Evolutionary conservation across 768 basidiomycete species (phyloP), one percentile per base, ranked within the genome.

Genomic region (Lepiota venenata): DNA sequence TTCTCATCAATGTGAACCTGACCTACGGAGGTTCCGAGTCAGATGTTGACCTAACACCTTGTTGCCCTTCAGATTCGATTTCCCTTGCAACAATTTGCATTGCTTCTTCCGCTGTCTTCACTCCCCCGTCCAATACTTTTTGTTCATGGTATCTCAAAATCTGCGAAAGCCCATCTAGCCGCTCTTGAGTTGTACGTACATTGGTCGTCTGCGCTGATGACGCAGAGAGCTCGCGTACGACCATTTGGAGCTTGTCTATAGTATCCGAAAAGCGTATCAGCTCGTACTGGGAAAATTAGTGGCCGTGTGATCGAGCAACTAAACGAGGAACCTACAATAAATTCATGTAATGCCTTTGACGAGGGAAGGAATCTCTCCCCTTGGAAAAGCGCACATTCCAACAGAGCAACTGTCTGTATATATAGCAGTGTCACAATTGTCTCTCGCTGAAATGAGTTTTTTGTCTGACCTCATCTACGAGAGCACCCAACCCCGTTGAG

Each of bases 21-120:
- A 76, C 84, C 70, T 68, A 85, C 80, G 71, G 68, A 50, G 77
- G 76, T 45, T 77, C 68, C 9, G 61, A 56, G 58, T 73, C 61
- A 22, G 37, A 60, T 20, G 52, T 25, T 14, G 66, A 63, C 38
- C 58, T 63, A n/a, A 65, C 64, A 9, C 67, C 72, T 40, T 79
- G 74, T 48, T 87, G 61, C 0, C 87, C 87, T 58, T 86, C 77
- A 51, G 70, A 71, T 55, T 88, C 87, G 20, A 88, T 79, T 37
- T 85, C 80, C 56, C 71, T 68, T 29, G 79, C 74, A n/a, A 89
- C 75, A 6, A 76, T 63, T n/a, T 73, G 74, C 69, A 89, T 71
- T 1, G 83, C 82, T 38, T 75, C 71, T 57, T 72, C 77, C n/a
- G 83, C 81, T 9, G 77, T 80, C 42, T 69, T 72, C 9, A 50